Evolutionary conservation across 208 protist genomes (phyloP), one percentile per base, ranked within the genome.

Genomic region (Leishmania martiniquensis): DNA sequence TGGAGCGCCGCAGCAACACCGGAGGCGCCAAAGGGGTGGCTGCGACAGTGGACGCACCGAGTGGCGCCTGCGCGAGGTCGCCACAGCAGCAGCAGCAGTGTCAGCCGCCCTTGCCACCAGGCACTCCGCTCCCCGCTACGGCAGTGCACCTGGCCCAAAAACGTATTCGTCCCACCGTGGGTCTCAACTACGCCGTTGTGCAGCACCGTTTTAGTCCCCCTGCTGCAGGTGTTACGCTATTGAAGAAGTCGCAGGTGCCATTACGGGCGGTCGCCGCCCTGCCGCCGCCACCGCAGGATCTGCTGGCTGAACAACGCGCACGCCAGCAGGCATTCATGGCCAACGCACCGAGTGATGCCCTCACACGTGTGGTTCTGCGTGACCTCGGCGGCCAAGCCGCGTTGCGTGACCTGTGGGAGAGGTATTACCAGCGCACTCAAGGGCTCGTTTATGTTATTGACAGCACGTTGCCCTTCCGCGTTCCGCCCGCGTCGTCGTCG

Each of bases 111-210:
- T 45, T 82, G 52, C 69, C 76, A 2, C 75, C 84, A 15, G 83
- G 85, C 72, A 82, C 75, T 7, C 75, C 66, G 51, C 44, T 73
- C 29, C 75, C 68, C 1, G 84, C 91, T 15, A 77, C 84, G 4
- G 25, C 70, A 2, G 77, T 25, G 42, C 82, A 88, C 67, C 78
- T 95, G 65, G 71, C 76, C 5, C 78, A 75, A 32, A 91, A 90
- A 67, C 98, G 95, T 6, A 99, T 99, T 49, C 98, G 98, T 6
- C 99, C 99, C 4, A 99, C 99, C 4, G 98, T 99, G 51, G 97
- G 98, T 9, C 90, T 99, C 83, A 99, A 99, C 89, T 96, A 99
- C 67, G 94, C 99, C 12, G 84, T 87, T 9, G 85, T 99, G 32
- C 85, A 97, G n/a, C 93, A 96, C 76, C 79, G 77, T 75, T 90